Base-by-base conservation (phyloP, 116 monocot genomes). In the Iris pallida region DNA sequence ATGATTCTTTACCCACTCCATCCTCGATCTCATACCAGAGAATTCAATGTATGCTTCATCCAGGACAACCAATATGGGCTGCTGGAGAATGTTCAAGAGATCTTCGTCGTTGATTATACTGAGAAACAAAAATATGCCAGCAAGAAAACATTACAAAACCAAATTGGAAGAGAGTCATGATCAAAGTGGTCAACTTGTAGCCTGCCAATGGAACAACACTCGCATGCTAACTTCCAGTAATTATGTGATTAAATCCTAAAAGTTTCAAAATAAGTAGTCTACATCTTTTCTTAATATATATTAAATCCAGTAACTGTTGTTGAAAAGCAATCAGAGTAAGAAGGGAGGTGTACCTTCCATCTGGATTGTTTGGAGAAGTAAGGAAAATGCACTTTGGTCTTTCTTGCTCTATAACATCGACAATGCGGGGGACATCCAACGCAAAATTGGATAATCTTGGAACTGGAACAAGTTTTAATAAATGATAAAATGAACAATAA, bases 41-140 rank as follows among this genome's bases (percentile, higher is more conserved):
- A 98, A 98, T 75, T 98, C 97, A 47, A 98, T 86, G 59, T 98
- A 98, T 46, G 97, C 97, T 84, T 98, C 93, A 76, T 98, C 97
- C 59, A 98, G 76, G 8, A 98, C 83, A 78, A 98, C 97, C 69
- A 98, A 72, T 76, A 98, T 76, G 44, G 92, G 97, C 52, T 85
- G 71, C 42, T 80, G 69, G 62, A 98, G 90, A 77, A 98, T 78
- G 68, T 85, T 69, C 45, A 90, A 62, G 8, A 98, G 80, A 79
- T 90, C 90, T 47, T 83, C 83, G 57, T 98, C 90, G 74, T 66
- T 83, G 59, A 98, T 90, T 61, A 92, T 55, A 82, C 97, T 98
- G 16, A 63, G 43, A 65, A 63, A 84, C 16, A 76, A 41, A 55
- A 47, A 66, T 19, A 74, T 10, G 14, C 53, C 4, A 8, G 45